These are phyloP conservation scores for Suhomyces yuchorum DNA, from an alignment of 1,139 yeast species.

Conservation along the genomic window DNA sequence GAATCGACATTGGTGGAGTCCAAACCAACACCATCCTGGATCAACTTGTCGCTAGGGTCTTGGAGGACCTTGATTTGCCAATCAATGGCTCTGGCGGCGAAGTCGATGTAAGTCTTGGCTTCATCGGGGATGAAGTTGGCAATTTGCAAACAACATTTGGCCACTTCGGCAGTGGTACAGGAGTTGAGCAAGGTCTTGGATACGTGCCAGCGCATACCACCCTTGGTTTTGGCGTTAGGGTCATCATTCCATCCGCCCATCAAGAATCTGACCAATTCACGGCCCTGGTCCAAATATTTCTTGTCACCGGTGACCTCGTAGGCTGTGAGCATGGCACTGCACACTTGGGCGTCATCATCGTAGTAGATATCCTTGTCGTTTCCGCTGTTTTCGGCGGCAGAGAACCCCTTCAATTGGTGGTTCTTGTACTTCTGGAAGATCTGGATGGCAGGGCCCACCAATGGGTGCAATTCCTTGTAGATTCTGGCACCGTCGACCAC, in stretches of 20 bases:
- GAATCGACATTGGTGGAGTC: conserved; percentile 48
- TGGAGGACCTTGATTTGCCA: conserved; percentile 56
- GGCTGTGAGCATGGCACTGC: conserved; percentile 65
- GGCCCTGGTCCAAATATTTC: conserved; percentile 55
- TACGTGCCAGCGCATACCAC: conserved; percentile 72
- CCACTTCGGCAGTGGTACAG: conserved; percentile 73
- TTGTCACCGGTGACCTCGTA: conserved; percentile 67
- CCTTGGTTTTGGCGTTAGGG: conserved; percentile 44
- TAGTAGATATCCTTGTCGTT: conserved; percentile 67
- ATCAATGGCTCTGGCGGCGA: conserved; percentile 56
- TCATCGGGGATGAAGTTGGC: conserved; percentile 56
- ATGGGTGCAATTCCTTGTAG: conserved; percentile 56
- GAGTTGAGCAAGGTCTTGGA: conserved; percentile 61
- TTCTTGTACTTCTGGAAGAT: conserved; percentile 58
- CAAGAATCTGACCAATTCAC: conserved; percentile 60
- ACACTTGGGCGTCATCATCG: conserved; percentile 78
- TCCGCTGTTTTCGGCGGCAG: conserved; percentile 59
- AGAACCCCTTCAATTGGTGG: conserved; percentile 51
- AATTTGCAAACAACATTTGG: conserved; percentile 63
- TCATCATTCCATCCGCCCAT: conserved; percentile 67
- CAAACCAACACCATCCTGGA: conserved; percentile 63
- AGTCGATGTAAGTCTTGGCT: conserved; percentile 45
- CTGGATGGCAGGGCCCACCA: conserved; percentile 55
- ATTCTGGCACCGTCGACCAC: conserved; percentile 63
- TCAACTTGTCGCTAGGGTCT: conserved; percentile 57